These are phyloP conservation scores for Lodderomyces orthopsilosis DNA, from an alignment of 1,139 yeast species.

Conservation along the genomic window DNA sequence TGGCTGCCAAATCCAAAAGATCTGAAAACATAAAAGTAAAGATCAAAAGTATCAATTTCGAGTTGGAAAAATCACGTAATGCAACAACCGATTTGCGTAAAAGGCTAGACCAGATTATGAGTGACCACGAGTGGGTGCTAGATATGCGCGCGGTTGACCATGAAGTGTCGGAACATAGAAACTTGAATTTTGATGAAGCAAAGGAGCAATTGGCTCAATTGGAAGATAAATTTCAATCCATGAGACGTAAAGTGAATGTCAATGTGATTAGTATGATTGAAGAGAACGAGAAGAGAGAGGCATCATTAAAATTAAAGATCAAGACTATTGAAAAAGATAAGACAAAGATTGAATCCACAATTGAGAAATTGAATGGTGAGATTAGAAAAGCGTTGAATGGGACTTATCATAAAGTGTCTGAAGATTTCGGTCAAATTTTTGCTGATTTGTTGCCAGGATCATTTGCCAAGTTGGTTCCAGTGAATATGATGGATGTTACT, in stretches of 20 bases:
- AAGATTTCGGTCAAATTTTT: constrained; percentile 91
- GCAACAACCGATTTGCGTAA: constrained; percentile 41
- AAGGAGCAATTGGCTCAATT: constrained; percentile 57
- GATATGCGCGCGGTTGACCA: constrained; percentile 58
- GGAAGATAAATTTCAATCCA: constrained; percentile 62
- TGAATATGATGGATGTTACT: constrained; percentile 77
- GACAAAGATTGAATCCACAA: constrained; percentile 83
- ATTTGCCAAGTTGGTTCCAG: constrained; percentile 83
- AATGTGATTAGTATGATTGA: constrained; percentile 94
- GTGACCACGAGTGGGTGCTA: constrained; percentile 69
- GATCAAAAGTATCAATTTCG: constrained; percentile 61
- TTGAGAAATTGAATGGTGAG: constrained; percentile 80
- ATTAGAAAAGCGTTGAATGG: constrained; percentile 78
- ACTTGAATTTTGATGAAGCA: constrained; percentile 61
- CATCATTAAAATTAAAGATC: constrained; percentile 74
- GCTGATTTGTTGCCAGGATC: constrained; percentile 87
- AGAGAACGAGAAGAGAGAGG: constrained; percentile 86
- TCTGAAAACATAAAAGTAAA: constrained; percentile 53
- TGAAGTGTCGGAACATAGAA: constrained; percentile 57
- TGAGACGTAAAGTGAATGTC: constrained; percentile 81
- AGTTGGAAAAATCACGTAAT: constrained; percentile 54
- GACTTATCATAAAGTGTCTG: constrained; percentile 83
- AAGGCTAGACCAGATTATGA: constrained; percentile 48
- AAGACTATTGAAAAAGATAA: constrained; percentile 88
- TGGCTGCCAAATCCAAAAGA: constrained; percentile 51